Percentiles rank a stretch among this genome's conserved stretches.
These are phyloP conservation scores for Hanseniaspora jakobsenii DNA, from an alignment of 805 yeast species.

Conservation along the genomic window DNA sequence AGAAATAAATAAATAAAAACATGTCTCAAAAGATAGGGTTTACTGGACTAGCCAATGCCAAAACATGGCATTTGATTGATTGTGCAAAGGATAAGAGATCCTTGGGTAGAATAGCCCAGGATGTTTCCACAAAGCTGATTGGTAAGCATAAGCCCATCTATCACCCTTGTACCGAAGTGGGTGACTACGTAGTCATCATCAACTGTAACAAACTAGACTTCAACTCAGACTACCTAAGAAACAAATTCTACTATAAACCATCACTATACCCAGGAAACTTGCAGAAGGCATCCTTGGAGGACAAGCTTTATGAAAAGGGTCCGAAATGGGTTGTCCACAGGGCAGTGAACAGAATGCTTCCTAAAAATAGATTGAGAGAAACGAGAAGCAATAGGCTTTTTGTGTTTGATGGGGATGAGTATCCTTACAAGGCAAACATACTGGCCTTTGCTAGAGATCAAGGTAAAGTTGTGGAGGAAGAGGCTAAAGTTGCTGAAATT, in stretches of 20 bases:
- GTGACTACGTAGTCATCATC: slow-evolving; percentile 94
- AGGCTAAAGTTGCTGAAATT: slow-evolving; percentile 22
- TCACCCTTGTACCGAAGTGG: slow-evolving; percentile 69
- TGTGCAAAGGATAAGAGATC: slow-evolving; percentile 73
- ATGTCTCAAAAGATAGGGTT: slow-evolving; percentile 32
- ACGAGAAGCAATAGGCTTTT: slow-evolving; percentile 72
- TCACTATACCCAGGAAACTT: slow-evolving; percentile 82
- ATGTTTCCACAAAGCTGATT: slow-evolving; percentile 74
- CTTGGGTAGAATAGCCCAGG: slow-evolving; percentile 81
- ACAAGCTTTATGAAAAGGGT: slow-evolving; percentile 65
- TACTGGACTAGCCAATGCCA: slow-evolving; percentile 64
- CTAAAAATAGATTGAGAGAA: slow-evolving; percentile 75
- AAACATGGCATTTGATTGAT: slow-evolving; percentile 94
- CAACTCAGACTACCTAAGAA: slow-evolving; percentile 74
- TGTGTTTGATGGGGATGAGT: slow-evolving; percentile 75
- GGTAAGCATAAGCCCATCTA: slow-evolving; percentile 96
- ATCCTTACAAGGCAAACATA: slow-evolving; percentile 74
- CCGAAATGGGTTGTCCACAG: slow-evolving; percentile 70
- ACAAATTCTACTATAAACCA: slow-evolving; percentile 81
- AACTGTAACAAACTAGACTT: slow-evolving; percentile 71
- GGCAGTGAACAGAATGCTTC: slow-evolving; percentile 94
- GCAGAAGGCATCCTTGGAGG: slow-evolving; percentile 69
- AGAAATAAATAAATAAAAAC: neutral
- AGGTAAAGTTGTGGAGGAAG: slow-evolving; percentile 36
- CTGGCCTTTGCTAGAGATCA: slow-evolving; percentile 77